A percentile compares a stretch with the other conserved stretches of the same genome.
Evolutionary conservation across 495 filamentous ascomycete genomes (phyloP).

Genomic region (Lasiosphaeria hispida): DNA sequence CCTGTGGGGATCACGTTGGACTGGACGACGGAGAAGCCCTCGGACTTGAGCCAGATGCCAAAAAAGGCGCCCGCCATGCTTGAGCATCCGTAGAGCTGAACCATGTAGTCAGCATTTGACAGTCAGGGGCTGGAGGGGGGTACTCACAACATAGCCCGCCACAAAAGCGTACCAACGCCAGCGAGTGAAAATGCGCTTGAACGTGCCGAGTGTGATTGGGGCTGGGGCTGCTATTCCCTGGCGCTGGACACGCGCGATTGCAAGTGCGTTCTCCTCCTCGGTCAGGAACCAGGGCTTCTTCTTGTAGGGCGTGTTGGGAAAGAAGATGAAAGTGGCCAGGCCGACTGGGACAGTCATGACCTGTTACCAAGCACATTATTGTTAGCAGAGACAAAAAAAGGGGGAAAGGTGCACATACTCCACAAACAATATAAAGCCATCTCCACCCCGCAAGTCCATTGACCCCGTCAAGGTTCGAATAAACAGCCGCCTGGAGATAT

Average conservation of each 20-base stretch:
- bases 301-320: conserved; percentile 55
- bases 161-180: conserved; percentile 24
- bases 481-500: conserved; percentile 57
- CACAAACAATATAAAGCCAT: conserved; percentile 43
- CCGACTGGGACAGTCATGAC: conserved; percentile 52
- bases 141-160: conserved; percentile 25
- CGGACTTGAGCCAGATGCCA: conserved; percentile 45
- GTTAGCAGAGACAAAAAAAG: background rate
- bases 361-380: background rate
- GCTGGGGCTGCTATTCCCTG: conserved; percentile 33
- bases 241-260: conserved; percentile 22
- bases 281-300: conserved; percentile 50
- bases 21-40: conserved; percentile 38
- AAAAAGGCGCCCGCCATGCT: conserved; percentile 30
- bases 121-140: conserved; percentile 49
- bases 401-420: background rate
- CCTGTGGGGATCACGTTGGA: conserved; percentile 45
- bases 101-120: conserved; percentile 32
- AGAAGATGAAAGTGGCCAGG: conserved; percentile 52
- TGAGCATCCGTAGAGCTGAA: conserved; percentile 29
- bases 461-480: conserved; percentile 44
- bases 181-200: conserved; percentile 52
- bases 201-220: conserved; percentile 32
- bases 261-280: conserved; percentile 23
- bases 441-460: conserved; percentile 50